These are phyloP conservation scores for Eleusine coracana DNA, from an alignment of 176 grass and related monocot genomes.

Conservation along the genomic window DNA sequence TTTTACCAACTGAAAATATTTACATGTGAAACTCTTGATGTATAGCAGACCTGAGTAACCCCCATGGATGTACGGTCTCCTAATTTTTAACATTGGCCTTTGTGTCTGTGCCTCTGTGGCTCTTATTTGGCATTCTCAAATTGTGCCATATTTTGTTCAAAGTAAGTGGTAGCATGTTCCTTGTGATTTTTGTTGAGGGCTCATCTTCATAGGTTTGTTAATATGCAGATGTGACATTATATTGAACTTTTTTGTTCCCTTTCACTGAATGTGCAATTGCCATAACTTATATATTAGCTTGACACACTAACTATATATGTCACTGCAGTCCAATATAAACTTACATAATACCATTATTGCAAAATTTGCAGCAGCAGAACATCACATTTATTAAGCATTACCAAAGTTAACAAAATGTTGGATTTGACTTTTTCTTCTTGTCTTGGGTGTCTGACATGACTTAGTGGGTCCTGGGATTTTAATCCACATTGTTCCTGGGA, in stretches of 20 bases:
- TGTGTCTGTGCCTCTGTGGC: neutral
- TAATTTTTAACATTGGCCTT: constrained; percentile 1
- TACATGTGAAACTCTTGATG: neutral
- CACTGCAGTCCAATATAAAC: constrained; percentile 7
- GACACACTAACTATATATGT: neutral
- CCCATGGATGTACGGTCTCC: constrained; percentile 1
- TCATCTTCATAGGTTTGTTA: neutral
- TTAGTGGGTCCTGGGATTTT: constrained; percentile 33
- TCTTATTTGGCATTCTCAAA: neutral
- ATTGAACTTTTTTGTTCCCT: neutral
- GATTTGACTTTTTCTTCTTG: neutral
- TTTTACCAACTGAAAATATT: neutral
- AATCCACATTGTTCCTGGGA: constrained; percentile 13
- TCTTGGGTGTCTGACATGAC: constrained; percentile 20
- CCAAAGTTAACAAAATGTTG: constrained; percentile 3
- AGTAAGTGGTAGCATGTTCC: neutral
- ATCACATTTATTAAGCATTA: neutral
- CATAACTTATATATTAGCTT: neutral
- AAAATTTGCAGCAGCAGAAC: neutral
- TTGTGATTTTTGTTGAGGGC: neutral
- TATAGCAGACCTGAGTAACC: neutral
- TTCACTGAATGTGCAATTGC: neutral
- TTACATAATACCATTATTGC: neutral
- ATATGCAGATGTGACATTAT: constrained; percentile 2
- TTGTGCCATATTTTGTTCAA: neutral